Evolutionary conservation across 768 basidiomycete genomes (phyloP).

Genomic region (Leccinum disarticulatum): DNA sequence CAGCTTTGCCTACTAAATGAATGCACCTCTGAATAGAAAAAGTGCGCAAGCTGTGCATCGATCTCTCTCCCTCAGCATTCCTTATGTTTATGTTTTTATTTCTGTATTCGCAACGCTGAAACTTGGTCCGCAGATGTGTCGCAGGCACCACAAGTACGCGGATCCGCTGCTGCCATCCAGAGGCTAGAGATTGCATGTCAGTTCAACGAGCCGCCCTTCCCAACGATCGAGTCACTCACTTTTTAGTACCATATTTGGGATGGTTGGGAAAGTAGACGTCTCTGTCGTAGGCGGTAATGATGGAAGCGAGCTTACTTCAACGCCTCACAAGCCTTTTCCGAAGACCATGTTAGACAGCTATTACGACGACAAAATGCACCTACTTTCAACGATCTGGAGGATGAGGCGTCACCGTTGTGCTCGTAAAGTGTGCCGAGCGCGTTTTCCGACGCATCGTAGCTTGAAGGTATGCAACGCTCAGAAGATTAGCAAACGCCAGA

Average conservation of each 20-base stretch:
- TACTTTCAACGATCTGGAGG: constrained; percentile 53
- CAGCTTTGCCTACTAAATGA: too few species aligned
- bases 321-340: constrained; percentile 5
- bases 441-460: constrained; percentile 24
- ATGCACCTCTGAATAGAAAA: too few species aligned
- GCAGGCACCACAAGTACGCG: too few species aligned
- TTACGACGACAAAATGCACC: constrained; percentile 29
- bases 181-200: too few species aligned
- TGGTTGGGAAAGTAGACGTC: constrained; percentile 61
- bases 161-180: too few species aligned
- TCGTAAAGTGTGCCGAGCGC: constrained; percentile 33
- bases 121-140: too few species aligned
- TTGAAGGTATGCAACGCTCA: constrained; percentile 23
- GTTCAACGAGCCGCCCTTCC: too few species aligned
- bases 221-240: constrained; percentile 23
- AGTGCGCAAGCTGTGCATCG: too few species aligned
- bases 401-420: constrained; percentile 65
- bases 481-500: constrained; percentile 16
- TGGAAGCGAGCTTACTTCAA: constrained; percentile 46
- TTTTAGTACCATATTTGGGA: constrained; percentile 33
- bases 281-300: constrained; percentile 48
- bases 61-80: too few species aligned
- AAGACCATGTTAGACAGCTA: neutral
- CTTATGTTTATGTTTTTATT: too few species aligned
- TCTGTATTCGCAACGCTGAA: too few species aligned